Evolutionary conservation across 2,329 filamentous ascomycete species (phyloP).

Genomic region (Cucurbitaria berberidis): DNA sequence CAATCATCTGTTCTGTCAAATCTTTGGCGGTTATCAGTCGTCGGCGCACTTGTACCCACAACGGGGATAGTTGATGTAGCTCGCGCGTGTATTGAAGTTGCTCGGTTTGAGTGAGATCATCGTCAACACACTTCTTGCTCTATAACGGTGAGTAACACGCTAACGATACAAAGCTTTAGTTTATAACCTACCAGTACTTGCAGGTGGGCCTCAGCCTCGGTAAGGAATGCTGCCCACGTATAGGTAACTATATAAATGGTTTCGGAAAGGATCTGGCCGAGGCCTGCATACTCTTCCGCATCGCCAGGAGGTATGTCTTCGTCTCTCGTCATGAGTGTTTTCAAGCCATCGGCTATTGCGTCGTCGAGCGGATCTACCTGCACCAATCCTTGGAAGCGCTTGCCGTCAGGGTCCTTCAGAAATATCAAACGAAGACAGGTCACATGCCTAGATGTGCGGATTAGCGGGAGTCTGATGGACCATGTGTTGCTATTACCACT

Average conservation of each 20-base stretch:
- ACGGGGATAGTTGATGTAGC: constrained; percentile 11
- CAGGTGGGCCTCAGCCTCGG: constrained; percentile 9
- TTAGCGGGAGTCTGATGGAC: neutral
- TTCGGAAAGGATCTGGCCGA: constrained; percentile 10
- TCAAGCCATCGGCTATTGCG: constrained; percentile 1
- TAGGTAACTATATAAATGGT: constrained; percentile 4
- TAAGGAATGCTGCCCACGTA: constrained; percentile 8
- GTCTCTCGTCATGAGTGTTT: constrained; percentile 5
- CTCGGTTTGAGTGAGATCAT: constrained; percentile 2
- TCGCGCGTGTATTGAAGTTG: constrained; percentile 15
- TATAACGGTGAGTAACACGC: neutral
- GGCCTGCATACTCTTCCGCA: constrained; percentile 5
- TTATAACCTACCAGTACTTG: constrained; percentile 3
- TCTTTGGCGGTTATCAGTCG: constrained; percentile 10
- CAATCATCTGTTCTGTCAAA: constrained; percentile 9
- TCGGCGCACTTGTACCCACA: constrained; percentile 16
- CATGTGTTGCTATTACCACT: neutral
- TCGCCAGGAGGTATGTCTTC: neutral
- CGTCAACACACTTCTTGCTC: constrained; percentile 16
- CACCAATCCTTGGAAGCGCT: neutral
- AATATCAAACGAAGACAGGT: constrained; percentile 6
- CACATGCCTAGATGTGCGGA: neutral
- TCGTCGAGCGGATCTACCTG: constrained; percentile 9
- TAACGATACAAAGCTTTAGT: neutral
- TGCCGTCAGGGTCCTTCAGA: neutral